phyloP scores from a whole-genome alignment of 1,284 basidiomycete species.

The Blastosporella zonata region DNA sequence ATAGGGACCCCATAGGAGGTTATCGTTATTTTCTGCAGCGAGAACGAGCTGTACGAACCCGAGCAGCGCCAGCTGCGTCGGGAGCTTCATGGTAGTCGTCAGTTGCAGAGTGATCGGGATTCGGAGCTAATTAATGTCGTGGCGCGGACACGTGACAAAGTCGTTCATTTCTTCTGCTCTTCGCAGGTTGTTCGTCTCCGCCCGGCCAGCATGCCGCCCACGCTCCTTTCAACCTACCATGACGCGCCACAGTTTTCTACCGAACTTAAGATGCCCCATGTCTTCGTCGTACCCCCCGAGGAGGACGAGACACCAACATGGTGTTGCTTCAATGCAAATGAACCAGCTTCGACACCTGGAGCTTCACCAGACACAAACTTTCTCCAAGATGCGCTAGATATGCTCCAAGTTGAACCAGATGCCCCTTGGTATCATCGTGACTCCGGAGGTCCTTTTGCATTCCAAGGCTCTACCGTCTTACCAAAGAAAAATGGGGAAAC shows the following conservation, averaged over 20 bases:
- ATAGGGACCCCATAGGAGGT: constrained; percentile 88
- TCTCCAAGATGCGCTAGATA: constrained; percentile 37
- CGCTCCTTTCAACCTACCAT: constrained; percentile 13
- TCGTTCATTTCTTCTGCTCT: constrained; percentile 1
- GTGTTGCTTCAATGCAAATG: constrained; percentile 62
- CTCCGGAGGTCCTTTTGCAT: constrained; percentile 11
- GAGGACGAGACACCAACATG: constrained; percentile 64
- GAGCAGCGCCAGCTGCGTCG: constrained; percentile 29
- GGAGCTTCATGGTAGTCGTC: constrained; percentile 25
- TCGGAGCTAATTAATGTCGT: neutral
- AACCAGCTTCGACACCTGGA: constrained; percentile 27
- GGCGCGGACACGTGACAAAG: constrained; percentile 18
- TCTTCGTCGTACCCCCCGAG: constrained; percentile 68
- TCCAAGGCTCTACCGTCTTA: constrained; percentile 25
- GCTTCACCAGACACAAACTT: constrained; percentile 38
- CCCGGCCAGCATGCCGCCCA: constrained; percentile 14
- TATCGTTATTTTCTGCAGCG: constrained; percentile 43
- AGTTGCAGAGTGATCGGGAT: neutral
- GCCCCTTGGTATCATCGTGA: constrained; percentile 14
- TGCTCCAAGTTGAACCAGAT: constrained; percentile 16
- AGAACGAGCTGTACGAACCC: constrained; percentile 26
- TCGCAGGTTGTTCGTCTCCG: neutral
- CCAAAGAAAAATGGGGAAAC: constrained; percentile 26
- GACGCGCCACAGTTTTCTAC: constrained; percentile 10
- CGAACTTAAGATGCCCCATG: constrained; percentile 48